A percentile compares a stretch with the other conserved stretches of the same genome.
Conservation (phyloP, 2,329 filamentous ascomycete genomes). For the Talaromyces amestolkiae region DNA sequence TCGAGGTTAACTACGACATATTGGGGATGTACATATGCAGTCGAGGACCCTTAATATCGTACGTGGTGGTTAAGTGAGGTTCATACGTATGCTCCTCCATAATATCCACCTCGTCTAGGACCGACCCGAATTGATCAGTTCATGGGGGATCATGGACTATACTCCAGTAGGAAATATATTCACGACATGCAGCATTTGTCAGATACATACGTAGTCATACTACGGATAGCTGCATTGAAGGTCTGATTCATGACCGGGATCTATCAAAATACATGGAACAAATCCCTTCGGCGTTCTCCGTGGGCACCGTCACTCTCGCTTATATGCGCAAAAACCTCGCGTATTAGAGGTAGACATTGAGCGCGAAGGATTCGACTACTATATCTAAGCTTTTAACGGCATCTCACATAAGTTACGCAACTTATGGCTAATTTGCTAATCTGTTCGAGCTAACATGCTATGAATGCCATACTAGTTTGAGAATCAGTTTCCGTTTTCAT, state of each 20-base stretch:
- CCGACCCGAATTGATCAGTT: not conserved
- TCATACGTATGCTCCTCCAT: not conserved
- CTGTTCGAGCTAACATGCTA: not conserved
- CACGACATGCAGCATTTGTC: not conserved
- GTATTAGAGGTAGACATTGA: not conserved
- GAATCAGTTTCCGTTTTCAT: not conserved
- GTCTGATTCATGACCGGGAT: not conserved
- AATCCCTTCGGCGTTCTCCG: not conserved
- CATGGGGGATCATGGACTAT: not conserved
- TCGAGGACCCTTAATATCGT: not conserved
- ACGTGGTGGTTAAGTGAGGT: not conserved
- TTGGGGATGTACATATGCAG: not conserved
- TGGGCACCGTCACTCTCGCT: not conserved
- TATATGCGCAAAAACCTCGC: not conserved
- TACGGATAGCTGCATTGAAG: not conserved
- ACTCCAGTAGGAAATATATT: not conserved
- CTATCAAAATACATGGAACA: not conserved
- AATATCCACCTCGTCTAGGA: not conserved
- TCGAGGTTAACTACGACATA: not conserved
- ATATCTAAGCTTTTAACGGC: not conserved
- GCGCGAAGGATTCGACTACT: slow-evolving; percentile 5
- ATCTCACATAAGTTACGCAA: not conserved
- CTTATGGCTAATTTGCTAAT: not conserved
- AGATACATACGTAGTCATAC: not conserved
- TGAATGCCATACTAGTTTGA: not conserved